phyloP scores from a whole-genome alignment of 768 basidiomycete genomes.

The Amanita phalloides region DNA sequence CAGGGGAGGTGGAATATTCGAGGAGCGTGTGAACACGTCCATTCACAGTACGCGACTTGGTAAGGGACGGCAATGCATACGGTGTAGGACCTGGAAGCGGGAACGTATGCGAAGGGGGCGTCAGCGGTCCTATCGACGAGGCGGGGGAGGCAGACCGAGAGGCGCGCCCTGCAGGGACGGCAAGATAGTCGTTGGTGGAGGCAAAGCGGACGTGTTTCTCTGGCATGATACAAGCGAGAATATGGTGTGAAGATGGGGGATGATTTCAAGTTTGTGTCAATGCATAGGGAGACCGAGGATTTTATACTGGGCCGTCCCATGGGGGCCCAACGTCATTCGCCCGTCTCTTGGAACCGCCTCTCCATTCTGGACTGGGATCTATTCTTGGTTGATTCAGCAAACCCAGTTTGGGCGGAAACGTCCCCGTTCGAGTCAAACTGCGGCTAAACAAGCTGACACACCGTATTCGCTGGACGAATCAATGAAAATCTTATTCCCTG shows the following conservation, averaged over 20 bases:
- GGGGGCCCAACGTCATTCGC: neutral
- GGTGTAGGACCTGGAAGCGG: neutral
- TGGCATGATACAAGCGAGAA: neutral
- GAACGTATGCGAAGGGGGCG: neutral
- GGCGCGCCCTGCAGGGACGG: neutral
- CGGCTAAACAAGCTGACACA: neutral
- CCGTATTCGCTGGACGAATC: neutral
- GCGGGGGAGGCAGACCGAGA: neutral
- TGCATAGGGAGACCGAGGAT: neutral
- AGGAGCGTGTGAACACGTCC: slow-evolving; percentile 17
- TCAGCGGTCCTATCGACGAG: neutral
- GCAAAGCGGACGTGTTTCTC: neutral
- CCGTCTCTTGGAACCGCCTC: neutral
- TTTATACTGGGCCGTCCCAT: neutral
- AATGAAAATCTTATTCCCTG: no score
- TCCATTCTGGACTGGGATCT: neutral
- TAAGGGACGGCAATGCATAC: neutral
- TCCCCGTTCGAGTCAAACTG: neutral
- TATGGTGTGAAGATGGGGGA: neutral
- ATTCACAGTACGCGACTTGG: neutral
- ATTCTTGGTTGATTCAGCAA: neutral
- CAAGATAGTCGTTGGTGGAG: neutral
- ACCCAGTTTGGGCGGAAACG: neutral
- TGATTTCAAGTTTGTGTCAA: neutral
- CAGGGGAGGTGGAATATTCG: slow-evolving; percentile 11